Conservation (phyloP, 768 basidiomycete genomes). For the Leccinum ochraceum region DNA sequence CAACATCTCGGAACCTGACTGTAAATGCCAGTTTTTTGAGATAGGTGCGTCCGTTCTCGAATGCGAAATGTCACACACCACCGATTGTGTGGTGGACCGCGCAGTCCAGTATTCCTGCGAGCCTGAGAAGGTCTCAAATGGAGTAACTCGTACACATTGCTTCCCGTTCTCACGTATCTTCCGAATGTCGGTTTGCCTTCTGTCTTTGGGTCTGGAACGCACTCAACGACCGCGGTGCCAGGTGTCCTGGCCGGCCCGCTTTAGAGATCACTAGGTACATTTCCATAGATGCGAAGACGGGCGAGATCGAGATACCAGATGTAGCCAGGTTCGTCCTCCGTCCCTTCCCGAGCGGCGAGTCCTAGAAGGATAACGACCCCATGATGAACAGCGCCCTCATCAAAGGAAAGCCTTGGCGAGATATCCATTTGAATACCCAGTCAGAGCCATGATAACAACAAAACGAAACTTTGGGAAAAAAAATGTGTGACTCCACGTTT, state of each 20-base stretch:
- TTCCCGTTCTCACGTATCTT: slow-evolving; percentile 78
- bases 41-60: slow-evolving; percentile 37
- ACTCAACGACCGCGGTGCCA: slow-evolving; percentile 31
- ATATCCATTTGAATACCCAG: slow-evolving; percentile 28
- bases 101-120: slow-evolving; percentile 66
- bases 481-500: slow-evolving; percentile 17
- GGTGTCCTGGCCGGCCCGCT: slow-evolving; percentile 65
- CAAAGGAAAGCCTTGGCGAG: slow-evolving; percentile 36
- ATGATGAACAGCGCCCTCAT: slow-evolving; percentile 30
- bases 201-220: slow-evolving; percentile 1
- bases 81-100: slow-evolving; percentile 1
- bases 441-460: slow-evolving; percentile 12
- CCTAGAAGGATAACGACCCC: slow-evolving; percentile 9
- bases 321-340: slow-evolving; percentile 40
- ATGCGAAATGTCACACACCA: slow-evolving; percentile 6
- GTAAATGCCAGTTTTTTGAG: slow-evolving; percentile 62
- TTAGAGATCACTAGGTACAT: slow-evolving; percentile 69
- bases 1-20: not conserved
- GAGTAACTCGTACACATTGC: slow-evolving; percentile 49
- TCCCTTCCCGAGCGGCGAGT: slow-evolving; percentile 6
- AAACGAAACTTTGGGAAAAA: slow-evolving; percentile 4
- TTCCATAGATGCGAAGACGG: slow-evolving; percentile 46
- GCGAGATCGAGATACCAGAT: slow-evolving; percentile 52
- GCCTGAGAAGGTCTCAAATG: slow-evolving; percentile 30
- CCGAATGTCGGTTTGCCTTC: slow-evolving; percentile 51